Percentiles rank a stretch among this genome's conserved stretches.
phyloP scores from a whole-genome alignment of 192 early-diverging fungal species.

The Coemansia biformis region DNA sequence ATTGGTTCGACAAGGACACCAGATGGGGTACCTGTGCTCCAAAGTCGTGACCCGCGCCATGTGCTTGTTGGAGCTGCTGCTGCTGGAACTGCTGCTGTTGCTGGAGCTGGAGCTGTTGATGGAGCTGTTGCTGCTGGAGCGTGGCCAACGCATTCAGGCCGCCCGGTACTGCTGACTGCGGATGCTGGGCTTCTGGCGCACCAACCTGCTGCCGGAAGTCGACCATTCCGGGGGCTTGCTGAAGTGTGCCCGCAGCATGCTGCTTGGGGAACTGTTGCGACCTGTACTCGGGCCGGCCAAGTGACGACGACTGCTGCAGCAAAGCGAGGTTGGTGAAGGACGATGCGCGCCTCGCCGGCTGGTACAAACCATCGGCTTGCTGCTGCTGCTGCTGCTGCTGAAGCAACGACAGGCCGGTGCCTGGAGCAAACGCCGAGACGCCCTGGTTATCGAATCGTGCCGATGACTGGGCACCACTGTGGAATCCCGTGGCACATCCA shows the following conservation, averaged over 20 bases:
- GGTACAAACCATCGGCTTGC: constrained; percentile 8
- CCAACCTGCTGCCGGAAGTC: too few relatives aligned
- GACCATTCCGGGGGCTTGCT: background rate
- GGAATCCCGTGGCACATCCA: constrained; percentile 10
- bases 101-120: constrained; percentile 7
- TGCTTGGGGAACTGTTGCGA: constrained; percentile 12
- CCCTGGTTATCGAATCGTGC: background rate
- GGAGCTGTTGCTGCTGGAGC: constrained; percentile 12
- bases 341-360: constrained; percentile 21
- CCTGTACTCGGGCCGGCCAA: background rate
- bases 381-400: constrained; percentile 20
- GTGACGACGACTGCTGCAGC: constrained; percentile 23
- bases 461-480: constrained; percentile 1
- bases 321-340: constrained; percentile 31
- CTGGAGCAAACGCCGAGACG: too few relatives aligned
- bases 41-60: too few relatives aligned
- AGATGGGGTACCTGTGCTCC: too few relatives aligned
- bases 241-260: background rate
- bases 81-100: constrained; percentile 23
- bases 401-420: too few relatives aligned
- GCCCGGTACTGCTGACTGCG: constrained; percentile 1
- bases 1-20: background rate
- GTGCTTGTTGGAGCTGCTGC: too few relatives aligned
- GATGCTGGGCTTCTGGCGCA: too few relatives aligned
- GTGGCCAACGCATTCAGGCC: background rate